Percentiles rank a stretch among this genome's conserved stretches.
phyloP scores from a whole-genome alignment of 108 stramenopile genomes.

The Nannochloropsis granulata region DNA sequence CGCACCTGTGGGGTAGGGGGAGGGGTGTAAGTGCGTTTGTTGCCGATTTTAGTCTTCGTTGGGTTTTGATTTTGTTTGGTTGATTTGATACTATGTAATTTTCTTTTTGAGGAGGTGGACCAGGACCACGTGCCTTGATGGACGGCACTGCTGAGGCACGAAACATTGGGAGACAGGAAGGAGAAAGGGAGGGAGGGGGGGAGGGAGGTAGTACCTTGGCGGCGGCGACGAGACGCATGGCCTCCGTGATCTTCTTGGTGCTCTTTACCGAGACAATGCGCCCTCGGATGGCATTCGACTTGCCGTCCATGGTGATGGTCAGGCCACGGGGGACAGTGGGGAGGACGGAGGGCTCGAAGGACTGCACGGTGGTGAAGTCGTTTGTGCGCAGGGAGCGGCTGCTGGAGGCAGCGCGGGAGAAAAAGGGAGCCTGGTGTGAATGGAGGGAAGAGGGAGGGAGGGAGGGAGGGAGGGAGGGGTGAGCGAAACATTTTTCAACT shows the following conservation, averaged over 20 bases:
- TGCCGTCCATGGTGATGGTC: conserved; percentile 77
- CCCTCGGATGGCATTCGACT: conserved; percentile 72
- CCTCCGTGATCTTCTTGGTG: conserved; percentile 66
- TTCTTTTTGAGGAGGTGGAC: too few relatives aligned
- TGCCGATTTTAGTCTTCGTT: neutral
- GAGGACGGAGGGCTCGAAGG: neutral
- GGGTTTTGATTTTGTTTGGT: too few relatives aligned
- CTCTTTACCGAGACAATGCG: conserved; percentile 55
- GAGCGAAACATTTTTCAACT: too few relatives aligned
- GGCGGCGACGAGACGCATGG: conserved; percentile 95
- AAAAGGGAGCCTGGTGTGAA: neutral
- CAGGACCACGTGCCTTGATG: too few relatives aligned
- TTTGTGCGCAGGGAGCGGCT: neutral
- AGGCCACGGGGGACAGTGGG: neutral
- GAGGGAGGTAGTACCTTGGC: conserved; percentile 54
- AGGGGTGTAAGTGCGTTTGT: neutral
- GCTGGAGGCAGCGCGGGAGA: neutral
- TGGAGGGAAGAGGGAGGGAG: neutral
- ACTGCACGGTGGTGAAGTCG: neutral
- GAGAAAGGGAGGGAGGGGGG: neutral
- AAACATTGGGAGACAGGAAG: too few relatives aligned
- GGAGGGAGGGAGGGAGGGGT: neutral
- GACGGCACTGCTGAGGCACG: too few relatives aligned
- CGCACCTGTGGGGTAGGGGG: conserved; percentile 19
- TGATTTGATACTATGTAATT: too few relatives aligned